These are phyloP conservation scores for Saccharomyces hybrid DNA, from an alignment of 1,139 yeast genomes.

Conservation along the genomic window DNA sequence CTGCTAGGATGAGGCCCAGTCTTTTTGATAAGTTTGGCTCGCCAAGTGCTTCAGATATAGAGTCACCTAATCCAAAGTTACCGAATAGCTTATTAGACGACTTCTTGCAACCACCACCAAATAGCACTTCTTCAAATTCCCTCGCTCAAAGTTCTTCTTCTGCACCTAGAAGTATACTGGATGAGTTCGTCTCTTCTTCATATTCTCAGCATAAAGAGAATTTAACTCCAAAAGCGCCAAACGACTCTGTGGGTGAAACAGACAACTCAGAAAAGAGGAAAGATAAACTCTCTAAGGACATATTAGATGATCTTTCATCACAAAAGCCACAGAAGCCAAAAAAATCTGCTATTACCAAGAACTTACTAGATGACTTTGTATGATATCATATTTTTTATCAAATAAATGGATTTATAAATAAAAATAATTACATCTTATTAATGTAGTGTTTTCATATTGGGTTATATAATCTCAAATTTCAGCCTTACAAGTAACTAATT, in stretches of 20 bases:
- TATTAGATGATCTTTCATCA: background rate
- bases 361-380: slow-evolving; percentile 7
- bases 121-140: background rate
- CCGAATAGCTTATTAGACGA: slow-evolving; percentile 8
- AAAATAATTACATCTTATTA: background rate
- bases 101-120: slow-evolving; percentile 1
- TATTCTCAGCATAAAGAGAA: background rate
- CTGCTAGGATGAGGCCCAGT: slow-evolving; percentile 21
- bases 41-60: background rate
- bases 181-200: slow-evolving; percentile 4
- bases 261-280: background rate
- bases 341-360: slow-evolving; percentile 4
- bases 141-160: slow-evolving; percentile 4
- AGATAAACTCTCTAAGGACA: background rate
- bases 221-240: background rate
- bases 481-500: background rate
- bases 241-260: background rate
- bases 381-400: background rate
- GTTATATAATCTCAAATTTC: background rate
- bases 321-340: background rate
- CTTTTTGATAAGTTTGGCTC: slow-evolving; percentile 24
- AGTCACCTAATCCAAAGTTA: background rate
- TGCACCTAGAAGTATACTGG: slow-evolving; percentile 7
- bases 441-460: no score
- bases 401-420: background rate